Evolutionary conservation across 2,329 filamentous ascomycete species (phyloP).

Genomic region (Colletotrichum caudatum): DNA sequence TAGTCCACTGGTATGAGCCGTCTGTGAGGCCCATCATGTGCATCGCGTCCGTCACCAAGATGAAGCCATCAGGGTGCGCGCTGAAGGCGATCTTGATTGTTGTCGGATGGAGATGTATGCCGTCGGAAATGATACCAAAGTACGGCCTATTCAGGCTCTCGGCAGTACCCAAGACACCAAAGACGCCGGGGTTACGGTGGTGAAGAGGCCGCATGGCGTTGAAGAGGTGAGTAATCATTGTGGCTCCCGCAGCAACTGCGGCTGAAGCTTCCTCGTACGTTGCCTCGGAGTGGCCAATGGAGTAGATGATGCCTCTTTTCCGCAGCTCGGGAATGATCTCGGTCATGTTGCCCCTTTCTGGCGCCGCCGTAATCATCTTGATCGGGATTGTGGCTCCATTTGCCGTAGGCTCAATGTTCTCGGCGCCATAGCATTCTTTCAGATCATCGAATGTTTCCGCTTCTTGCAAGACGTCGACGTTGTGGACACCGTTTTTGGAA

Average conservation of each 20-base stretch:
- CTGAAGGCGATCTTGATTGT: constrained; percentile 91
- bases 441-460: constrained; percentile 75
- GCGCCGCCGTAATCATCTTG: constrained; percentile 87
- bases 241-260: constrained; percentile 80
- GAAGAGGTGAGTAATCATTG: constrained; percentile 94
- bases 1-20: constrained; percentile 88
- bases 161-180: constrained; percentile 81
- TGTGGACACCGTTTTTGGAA: constrained; percentile 89
- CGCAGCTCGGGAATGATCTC: constrained; percentile 75
- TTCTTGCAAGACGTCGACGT: constrained; percentile 75
- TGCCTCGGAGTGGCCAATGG: constrained; percentile 88
- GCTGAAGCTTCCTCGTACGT: constrained; percentile 84
- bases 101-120: constrained; percentile 89
- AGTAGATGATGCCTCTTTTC: constrained; percentile 76
- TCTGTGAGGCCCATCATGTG: constrained; percentile 86
- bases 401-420: constrained; percentile 68
- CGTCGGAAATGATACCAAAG: constrained; percentile 91
- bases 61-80: constrained; percentile 84
- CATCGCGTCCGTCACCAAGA: constrained; percentile 95
- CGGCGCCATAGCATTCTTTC: constrained; percentile 76
- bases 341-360: constrained; percentile 80
- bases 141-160: constrained; percentile 73
- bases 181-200: constrained; percentile 91
- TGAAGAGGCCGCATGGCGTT: constrained; percentile 93
- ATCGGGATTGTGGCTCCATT: constrained; percentile 60